These are phyloP conservation scores for Lenwebbia sp. DNA, from an alignment of 345 rosid species.

Conservation along the genomic window DNA sequence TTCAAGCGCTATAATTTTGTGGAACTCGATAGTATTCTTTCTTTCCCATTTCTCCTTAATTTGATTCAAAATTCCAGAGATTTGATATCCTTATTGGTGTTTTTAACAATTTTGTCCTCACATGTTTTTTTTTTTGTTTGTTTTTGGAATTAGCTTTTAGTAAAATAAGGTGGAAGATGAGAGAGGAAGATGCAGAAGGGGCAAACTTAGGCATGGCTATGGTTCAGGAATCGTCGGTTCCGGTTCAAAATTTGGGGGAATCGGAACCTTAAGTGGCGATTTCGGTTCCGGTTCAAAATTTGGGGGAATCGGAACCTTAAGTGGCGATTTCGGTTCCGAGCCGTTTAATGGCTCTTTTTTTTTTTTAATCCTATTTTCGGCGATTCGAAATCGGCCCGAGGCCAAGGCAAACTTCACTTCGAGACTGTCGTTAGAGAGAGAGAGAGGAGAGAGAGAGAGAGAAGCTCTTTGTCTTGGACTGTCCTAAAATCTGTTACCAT, in stretches of 20 bases:
- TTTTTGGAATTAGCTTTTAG: not conserved
- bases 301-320: too few species aligned
- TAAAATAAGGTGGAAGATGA: not conserved
- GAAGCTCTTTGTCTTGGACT: not conserved
- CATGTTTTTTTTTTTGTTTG: not conserved
- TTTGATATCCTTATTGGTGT: fast-evolving
- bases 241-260: too few species aligned
- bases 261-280: too few species aligned
- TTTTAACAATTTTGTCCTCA: not conserved
- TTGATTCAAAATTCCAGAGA: not conserved
- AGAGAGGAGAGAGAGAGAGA: not conserved
- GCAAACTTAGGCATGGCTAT: too few species aligned
- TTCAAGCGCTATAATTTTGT: not conserved
- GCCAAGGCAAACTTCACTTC: not conserved
- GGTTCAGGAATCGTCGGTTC: too few species aligned
- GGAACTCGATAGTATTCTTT: not conserved
- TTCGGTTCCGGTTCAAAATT: too few species aligned
- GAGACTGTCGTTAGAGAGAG: not conserved
- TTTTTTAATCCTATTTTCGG: too few species aligned
- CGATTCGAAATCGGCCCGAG: too few species aligned
- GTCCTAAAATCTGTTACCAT: not conserved
- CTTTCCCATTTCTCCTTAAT: not conserved
- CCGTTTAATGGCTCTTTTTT: too few species aligned
- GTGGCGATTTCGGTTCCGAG: too few species aligned
- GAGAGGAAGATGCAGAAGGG: not conserved